phyloP scores from a whole-genome alignment of 345 rosid species.

The Orychophragmus violaceus region DNA sequence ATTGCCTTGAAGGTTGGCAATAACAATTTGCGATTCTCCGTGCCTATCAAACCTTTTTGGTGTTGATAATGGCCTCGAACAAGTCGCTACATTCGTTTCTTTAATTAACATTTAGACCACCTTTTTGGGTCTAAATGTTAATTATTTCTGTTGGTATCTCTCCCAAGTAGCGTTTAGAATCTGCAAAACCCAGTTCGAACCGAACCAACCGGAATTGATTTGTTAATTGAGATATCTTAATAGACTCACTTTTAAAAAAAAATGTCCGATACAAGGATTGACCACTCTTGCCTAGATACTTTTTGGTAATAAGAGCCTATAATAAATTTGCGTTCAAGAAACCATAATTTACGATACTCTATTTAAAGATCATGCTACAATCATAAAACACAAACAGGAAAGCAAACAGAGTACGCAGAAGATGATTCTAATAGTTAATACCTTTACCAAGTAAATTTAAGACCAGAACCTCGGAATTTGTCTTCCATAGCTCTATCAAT shows the following conservation, averaged over 20 bases:
- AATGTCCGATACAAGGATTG: background rate
- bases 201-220: background rate
- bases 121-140: too few relatives aligned
- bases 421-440: background rate
- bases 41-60: conserved; percentile 48
- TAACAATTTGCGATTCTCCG: conserved; percentile 56
- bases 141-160: too few relatives aligned
- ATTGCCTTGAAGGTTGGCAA: conserved; percentile 79
- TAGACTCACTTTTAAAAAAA: too few relatives aligned
- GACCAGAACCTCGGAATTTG: conserved; percentile 6
- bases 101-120: too few relatives aligned
- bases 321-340: background rate
- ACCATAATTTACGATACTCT: background rate
- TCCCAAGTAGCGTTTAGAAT: background rate
- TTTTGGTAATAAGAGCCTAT: background rate
- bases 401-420: background rate
- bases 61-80: conserved; percentile 75
- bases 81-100: conserved; percentile 38
- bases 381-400: background rate
- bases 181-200: background rate
- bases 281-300: background rate
- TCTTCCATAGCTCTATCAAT: conserved; percentile 2
- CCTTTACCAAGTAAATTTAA: background rate
- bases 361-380: background rate
- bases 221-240: background rate